phyloP scores from a whole-genome alignment of 2,329 filamentous ascomycete species.

The Volutella citrinella region DNA sequence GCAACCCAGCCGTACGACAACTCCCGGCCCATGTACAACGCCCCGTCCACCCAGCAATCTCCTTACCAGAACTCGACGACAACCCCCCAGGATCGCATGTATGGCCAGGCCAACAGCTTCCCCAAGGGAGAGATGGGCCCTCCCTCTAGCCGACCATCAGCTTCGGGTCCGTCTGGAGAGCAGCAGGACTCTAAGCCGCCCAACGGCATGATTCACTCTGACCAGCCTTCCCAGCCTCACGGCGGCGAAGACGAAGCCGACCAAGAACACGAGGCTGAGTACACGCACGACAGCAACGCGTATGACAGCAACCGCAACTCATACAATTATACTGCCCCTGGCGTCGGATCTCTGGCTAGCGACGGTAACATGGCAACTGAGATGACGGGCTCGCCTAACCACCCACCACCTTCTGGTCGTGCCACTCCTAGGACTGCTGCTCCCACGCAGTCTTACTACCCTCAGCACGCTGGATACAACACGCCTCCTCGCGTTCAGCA shows the following conservation, averaged over 20 bases:
- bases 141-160: slow-evolving; percentile 61
- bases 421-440: slow-evolving; percentile 80
- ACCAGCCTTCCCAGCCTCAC: slow-evolving; percentile 49
- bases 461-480: slow-evolving; percentile 65
- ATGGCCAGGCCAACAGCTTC: slow-evolving; percentile 65
- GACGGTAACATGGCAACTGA: slow-evolving; percentile 82
- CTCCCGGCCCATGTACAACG: slow-evolving; percentile 75
- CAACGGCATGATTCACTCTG: slow-evolving; percentile 63
- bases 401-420: slow-evolving; percentile 77
- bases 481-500: slow-evolving; percentile 71
- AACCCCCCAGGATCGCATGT: slow-evolving; percentile 62
- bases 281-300: slow-evolving; percentile 76
- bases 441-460: slow-evolving; percentile 70
- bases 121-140: slow-evolving; percentile 88
- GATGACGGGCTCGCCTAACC: slow-evolving; percentile 75
- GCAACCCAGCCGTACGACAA: slow-evolving; percentile 70
- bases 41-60: slow-evolving; percentile 64
- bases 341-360: slow-evolving; percentile 62
- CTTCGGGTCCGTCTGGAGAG: slow-evolving; percentile 57
- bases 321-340: slow-evolving; percentile 74
- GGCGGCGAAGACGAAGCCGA: slow-evolving; percentile 65
- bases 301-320: slow-evolving; percentile 71
- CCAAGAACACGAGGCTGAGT: slow-evolving; percentile 78
- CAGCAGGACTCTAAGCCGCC: slow-evolving; percentile 59
- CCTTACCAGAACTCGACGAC: slow-evolving; percentile 66